Conservation (phyloP, 163 green algal genomes). For the Scenedesmus sp. region DNA sequence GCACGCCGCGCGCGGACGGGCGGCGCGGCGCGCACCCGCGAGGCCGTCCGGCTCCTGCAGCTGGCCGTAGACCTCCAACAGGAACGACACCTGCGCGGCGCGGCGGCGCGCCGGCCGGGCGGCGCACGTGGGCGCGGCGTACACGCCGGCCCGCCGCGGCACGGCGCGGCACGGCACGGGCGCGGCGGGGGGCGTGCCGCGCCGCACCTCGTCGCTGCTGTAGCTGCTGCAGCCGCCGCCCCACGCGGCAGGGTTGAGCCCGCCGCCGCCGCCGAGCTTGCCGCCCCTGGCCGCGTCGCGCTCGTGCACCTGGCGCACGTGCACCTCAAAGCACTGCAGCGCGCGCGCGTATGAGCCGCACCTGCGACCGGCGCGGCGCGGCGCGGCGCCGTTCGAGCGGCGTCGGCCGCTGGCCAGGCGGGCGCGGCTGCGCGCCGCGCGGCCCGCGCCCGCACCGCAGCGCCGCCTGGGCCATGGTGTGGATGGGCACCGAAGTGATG, state of each 20-base stretch:
- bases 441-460: conserved; percentile 40
- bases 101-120: conserved; percentile 11
- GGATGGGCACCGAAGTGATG: conserved; percentile 69
- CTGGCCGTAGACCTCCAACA: conserved; percentile 89
- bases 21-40: conserved; percentile 26
- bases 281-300: too few species aligned
- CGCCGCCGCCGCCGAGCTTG: too few species aligned
- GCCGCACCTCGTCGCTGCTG: conserved; percentile 55
- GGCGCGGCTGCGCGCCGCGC: background rate
- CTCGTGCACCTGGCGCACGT: conserved; percentile 61
- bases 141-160: too few species aligned
- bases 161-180: too few species aligned
- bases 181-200: too few species aligned
- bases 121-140: too few species aligned
- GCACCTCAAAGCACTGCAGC: conserved; percentile 82
- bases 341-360: conserved; percentile 81
- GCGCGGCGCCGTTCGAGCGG: too few species aligned
- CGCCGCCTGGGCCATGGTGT: conserved; percentile 73
- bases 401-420: background rate
- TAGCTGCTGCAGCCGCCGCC: conserved; percentile 52
- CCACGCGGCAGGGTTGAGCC: conserved; percentile 74
- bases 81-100: conserved; percentile 78
- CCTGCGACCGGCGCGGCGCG: conserved; percentile 8
- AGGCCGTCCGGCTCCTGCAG: conserved; percentile 95
- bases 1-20: background rate